Conservation (phyloP, 805 yeast species). For the Wickerhamiella occidentalis region DNA sequence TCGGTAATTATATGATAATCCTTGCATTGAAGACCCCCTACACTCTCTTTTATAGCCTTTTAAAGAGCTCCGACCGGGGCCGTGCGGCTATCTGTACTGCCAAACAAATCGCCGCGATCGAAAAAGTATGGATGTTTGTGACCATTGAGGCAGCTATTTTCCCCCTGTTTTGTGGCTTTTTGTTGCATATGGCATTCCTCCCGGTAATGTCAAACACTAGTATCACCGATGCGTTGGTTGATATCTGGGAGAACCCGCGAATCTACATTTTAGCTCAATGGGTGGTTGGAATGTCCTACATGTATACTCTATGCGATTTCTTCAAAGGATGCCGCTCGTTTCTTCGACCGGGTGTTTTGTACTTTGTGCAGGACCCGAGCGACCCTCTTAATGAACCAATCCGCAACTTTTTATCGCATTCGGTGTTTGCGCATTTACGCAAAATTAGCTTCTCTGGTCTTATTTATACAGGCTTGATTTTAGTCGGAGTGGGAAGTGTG, state of each 20-base stretch:
- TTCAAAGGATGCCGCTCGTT: conserved; percentile 74
- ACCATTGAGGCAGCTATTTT: conserved; percentile 70
- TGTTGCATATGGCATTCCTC: conserved; percentile 54
- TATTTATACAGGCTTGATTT: conserved; percentile 40
- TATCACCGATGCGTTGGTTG: conserved; percentile 9
- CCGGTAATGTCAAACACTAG: conserved; percentile 36
- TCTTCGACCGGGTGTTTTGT: conserved; percentile 78
- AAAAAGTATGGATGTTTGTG: conserved; percentile 65
- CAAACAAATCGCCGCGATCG: conserved; percentile 32
- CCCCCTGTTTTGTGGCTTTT: conserved; percentile 75
- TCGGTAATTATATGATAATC: neutral
- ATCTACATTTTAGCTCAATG: conserved; percentile 34
- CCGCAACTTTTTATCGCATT: conserved; percentile 74
- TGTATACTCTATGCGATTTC: conserved; percentile 76
- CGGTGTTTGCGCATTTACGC: conserved; percentile 58
- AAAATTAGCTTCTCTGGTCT: conserved; percentile 53
- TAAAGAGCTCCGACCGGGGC: neutral
- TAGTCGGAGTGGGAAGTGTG: conserved; percentile 60
- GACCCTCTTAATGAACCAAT: conserved; percentile 80
- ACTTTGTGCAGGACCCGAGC: conserved; percentile 85
- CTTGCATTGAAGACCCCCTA: neutral
- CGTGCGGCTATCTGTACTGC: conserved; percentile 17
- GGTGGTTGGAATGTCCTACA: conserved; percentile 69
- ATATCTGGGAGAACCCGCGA: conserved; percentile 9
- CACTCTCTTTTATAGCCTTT: neutral